Percentiles rank a stretch among this genome's conserved stretches.
phyloP scores from a whole-genome alignment of 2,329 filamentous ascomycete species.

The Epichloe scottii region DNA sequence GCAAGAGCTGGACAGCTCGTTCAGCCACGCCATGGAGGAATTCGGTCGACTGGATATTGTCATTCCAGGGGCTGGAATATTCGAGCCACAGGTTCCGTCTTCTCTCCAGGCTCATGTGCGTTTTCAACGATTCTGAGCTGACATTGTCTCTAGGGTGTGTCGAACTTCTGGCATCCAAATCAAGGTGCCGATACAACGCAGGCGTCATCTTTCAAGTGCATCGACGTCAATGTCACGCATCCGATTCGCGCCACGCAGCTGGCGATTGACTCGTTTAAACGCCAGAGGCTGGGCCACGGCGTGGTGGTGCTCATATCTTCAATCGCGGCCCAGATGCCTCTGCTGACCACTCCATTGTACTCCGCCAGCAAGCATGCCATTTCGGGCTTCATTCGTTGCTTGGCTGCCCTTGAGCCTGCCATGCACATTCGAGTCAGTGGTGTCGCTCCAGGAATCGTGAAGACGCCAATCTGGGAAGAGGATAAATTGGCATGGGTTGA shows the following conservation, averaged over 20 bases:
- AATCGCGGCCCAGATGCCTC: slow-evolving; percentile 14
- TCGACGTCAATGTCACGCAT: slow-evolving; percentile 20
- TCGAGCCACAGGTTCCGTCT: not conserved
- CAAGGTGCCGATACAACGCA: slow-evolving; percentile 2
- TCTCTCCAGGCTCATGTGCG: not conserved
- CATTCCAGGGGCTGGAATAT: slow-evolving; percentile 2
- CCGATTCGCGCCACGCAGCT: slow-evolving; percentile 19
- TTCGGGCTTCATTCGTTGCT: slow-evolving; percentile 19
- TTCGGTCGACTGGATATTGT: slow-evolving; percentile 5
- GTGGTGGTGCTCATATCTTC: slow-evolving; percentile 16
- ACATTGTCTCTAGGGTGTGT: slow-evolving; percentile 1
- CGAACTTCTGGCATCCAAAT: slow-evolving; percentile 2
- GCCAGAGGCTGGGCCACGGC: slow-evolving; percentile 9
- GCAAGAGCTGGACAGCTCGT: slow-evolving; percentile 17
- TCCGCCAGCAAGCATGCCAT: slow-evolving; percentile 17
- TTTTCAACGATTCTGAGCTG: not conserved
- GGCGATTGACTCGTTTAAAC: slow-evolving; percentile 16
- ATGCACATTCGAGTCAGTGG: slow-evolving; percentile 20
- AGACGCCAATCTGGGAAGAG: slow-evolving; percentile 26
- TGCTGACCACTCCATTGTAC: slow-evolving; percentile 16
- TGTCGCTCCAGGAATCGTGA: slow-evolving; percentile 24
- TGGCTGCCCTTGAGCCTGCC: slow-evolving; percentile 17
- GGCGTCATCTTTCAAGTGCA: slow-evolving; percentile 2
- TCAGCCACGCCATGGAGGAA: slow-evolving; percentile 12
- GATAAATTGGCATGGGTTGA: slow-evolving; percentile 22